These are phyloP conservation scores for Melanogaster broomeanus DNA, from an alignment of 768 basidiomycete species.

Conservation along the genomic window DNA sequence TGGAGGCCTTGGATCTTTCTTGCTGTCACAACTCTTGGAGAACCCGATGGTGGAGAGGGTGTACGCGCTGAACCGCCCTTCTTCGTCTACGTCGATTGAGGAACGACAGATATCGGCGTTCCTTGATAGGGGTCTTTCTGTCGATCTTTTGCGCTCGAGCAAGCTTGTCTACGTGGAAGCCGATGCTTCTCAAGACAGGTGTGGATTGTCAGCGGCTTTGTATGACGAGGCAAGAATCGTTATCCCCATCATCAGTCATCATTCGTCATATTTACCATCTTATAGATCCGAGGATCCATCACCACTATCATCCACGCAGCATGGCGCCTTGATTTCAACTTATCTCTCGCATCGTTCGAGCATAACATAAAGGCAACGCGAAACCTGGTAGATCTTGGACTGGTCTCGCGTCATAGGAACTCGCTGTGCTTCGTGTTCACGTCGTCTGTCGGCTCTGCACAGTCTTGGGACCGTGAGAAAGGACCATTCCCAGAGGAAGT, in stretches of 20 bases:
- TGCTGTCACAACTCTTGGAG: slow-evolving; percentile 33
- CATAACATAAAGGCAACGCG: slow-evolving; percentile 34
- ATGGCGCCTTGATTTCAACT: slow-evolving; percentile 45
- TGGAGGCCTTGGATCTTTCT: slow-evolving; percentile 42
- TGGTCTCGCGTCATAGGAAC: slow-evolving; percentile 22
- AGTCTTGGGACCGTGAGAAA: slow-evolving; percentile 23
- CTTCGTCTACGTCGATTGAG: slow-evolving; percentile 4
- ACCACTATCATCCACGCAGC: slow-evolving; percentile 39
- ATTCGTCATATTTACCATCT: not conserved
- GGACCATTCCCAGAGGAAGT: slow-evolving; percentile 17
- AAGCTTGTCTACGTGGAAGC: slow-evolving; percentile 43
- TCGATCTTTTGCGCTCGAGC: slow-evolving; percentile 24
- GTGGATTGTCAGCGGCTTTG: slow-evolving; percentile 29
- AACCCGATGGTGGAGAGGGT: slow-evolving; percentile 27
- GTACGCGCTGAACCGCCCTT: slow-evolving; percentile 37
- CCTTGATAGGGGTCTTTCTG: slow-evolving; percentile 37
- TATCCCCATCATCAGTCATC: not conserved
- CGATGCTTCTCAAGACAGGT: slow-evolving; percentile 28
- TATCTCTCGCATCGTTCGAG: slow-evolving; percentile 39
- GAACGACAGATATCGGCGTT: slow-evolving; percentile 37
- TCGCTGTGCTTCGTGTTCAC: slow-evolving; percentile 26
- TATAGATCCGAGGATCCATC: slow-evolving; percentile 26
- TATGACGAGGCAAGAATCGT: slow-evolving; percentile 31
- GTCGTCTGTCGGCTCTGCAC: slow-evolving; percentile 22
- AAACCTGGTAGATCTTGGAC: slow-evolving; percentile 33